Percentiles rank a stretch among this genome's conserved stretches.
Conservation (phyloP, 352 stramenopile species). For the Globisporangium nagaii region DNA sequence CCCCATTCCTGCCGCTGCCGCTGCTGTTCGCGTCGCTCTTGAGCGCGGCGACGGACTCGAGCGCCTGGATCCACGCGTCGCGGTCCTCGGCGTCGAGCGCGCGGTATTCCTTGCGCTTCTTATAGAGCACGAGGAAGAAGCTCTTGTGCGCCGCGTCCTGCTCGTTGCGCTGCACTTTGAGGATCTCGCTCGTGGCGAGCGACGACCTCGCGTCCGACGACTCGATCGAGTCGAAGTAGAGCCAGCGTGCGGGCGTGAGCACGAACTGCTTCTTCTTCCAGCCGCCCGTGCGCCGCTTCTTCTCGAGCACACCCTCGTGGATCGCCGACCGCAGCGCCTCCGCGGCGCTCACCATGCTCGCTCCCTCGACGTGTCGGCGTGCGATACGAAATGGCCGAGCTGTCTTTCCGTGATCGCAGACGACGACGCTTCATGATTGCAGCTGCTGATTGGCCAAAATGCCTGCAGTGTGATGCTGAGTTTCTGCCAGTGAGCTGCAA, state of each 20-base stretch:
- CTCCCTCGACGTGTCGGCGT: not conserved
- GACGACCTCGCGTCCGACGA: constrained; percentile 29
- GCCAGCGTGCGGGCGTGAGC: constrained; percentile 52
- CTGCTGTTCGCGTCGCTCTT: constrained; percentile 13
- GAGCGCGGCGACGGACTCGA: constrained; percentile 58
- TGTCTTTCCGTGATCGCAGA: not conserved
- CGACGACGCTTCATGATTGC: constrained; percentile 1
- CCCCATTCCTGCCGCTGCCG: not conserved
- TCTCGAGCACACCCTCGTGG: constrained; percentile 55
- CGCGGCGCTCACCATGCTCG: constrained; percentile 53
- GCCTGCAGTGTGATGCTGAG: no score
- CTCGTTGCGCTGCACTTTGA: constrained; percentile 38
- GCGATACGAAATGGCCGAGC: not conserved
- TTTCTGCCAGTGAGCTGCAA: no score
- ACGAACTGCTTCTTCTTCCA: constrained; percentile 83
- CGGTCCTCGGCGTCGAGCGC: constrained; percentile 49
- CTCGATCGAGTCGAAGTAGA: constrained; percentile 69
- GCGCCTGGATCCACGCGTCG: constrained; percentile 59
- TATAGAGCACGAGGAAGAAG: constrained; percentile 61
- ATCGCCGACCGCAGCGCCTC: constrained; percentile 54
- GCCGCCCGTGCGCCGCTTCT: constrained; percentile 59
- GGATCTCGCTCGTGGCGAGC: constrained; percentile 62
- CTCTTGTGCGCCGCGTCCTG: constrained; percentile 32
- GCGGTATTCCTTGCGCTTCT: constrained; percentile 77
- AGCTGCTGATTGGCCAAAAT: no score